phyloP scores from a whole-genome alignment of 23 red algal genomes.

The Chondrus crispus region DNA sequence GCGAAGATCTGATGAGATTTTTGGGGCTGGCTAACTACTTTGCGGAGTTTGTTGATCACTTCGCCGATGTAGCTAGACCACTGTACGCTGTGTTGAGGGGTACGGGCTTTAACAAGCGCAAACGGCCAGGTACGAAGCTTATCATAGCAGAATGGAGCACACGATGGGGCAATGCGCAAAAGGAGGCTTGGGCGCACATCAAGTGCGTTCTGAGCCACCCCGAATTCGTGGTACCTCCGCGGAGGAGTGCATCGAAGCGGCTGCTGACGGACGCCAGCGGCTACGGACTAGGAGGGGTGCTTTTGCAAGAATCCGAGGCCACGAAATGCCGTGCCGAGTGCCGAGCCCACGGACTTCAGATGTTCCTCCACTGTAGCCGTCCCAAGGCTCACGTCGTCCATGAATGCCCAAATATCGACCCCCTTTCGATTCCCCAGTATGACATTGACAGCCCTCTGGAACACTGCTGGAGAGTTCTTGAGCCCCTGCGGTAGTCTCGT shows the following conservation, averaged over 20 bases:
- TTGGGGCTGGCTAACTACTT: slow-evolving; percentile 2
- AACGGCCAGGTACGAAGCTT: neutral
- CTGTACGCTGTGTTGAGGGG: neutral
- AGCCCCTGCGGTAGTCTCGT: neutral
- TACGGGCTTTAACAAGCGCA: neutral
- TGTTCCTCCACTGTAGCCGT: no score
- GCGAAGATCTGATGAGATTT: neutral
- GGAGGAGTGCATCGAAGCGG: neutral
- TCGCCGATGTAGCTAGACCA: neutral
- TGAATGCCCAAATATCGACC: no score
- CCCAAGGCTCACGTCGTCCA: no score
- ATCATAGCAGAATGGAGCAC: neutral
- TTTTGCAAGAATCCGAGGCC: neutral
- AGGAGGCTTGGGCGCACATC: neutral
- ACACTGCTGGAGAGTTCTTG: neutral
- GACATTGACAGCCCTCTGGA: no score
- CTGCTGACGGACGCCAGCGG: neutral
- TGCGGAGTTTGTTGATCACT: neutral
- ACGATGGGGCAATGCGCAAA: neutral
- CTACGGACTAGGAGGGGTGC: neutral
- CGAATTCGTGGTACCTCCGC: neutral
- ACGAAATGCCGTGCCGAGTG: neutral
- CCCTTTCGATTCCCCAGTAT: no score
- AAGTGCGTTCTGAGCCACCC: neutral
- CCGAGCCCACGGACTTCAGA: no score